phyloP scores from a whole-genome alignment of 768 basidiomycete species.

The Saitozyma sp. region DNA sequence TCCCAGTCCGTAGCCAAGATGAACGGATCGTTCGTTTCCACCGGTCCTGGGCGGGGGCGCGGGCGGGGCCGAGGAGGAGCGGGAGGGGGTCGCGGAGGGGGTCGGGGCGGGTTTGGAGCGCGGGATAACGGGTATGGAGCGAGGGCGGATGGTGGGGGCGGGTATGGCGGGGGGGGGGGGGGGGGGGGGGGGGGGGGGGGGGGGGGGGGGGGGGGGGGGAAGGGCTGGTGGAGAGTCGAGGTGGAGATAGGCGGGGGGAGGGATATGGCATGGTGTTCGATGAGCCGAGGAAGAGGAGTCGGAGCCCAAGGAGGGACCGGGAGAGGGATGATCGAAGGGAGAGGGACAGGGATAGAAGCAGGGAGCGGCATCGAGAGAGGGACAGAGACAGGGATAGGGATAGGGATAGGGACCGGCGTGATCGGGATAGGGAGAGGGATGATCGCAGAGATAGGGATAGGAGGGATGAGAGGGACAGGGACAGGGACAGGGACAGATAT shows the following conservation, averaged over 20 bases:
- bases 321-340: constrained; percentile 21
- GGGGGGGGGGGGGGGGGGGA: constrained; percentile 6
- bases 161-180: constrained; percentile 15
- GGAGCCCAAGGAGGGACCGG: constrained; percentile 13
- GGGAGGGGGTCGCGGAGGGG: constrained; percentile 24
- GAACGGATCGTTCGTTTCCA: constrained; percentile 71
- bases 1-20: constrained; percentile 92
- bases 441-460: constrained; percentile 25
- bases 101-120: constrained; percentile 2
- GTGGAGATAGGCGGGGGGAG: background rate
- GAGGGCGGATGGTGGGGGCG: constrained; percentile 7
- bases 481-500: constrained; percentile 27
- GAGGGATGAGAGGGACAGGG: constrained; percentile 12
- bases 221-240: constrained; percentile 6
- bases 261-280: constrained; percentile 13
- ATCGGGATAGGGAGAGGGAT: constrained; percentile 61
- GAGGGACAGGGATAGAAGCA: constrained; percentile 10
- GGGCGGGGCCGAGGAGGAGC: constrained; percentile 20
- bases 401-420: constrained; percentile 55
- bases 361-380: constrained; percentile 41
- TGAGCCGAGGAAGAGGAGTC: constrained; percentile 10
- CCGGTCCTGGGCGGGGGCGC: constrained; percentile 54
- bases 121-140: constrained; percentile 20
- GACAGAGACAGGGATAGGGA: constrained; percentile 24
- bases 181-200: constrained; percentile 21